phyloP scores from a whole-genome alignment of 345 rosid species.

The Eucalyptus melliodora region DNA sequence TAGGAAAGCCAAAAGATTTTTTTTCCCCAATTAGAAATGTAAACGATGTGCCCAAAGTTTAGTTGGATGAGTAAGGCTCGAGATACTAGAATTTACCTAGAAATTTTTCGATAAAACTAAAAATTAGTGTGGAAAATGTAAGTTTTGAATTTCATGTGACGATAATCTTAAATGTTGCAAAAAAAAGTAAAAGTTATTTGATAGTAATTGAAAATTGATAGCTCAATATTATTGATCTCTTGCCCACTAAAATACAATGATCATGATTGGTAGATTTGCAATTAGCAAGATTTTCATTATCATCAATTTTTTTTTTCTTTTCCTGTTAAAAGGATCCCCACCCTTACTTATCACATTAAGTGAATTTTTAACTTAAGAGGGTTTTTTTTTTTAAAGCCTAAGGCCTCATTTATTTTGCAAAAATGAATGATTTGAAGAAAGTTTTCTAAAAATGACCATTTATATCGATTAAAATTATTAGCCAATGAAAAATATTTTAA shows the following conservation, averaged over 20 bases:
- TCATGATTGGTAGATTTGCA: not conserved
- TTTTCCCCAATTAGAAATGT: not conserved
- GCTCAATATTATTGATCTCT: not conserved
- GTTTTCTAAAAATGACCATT: not conserved
- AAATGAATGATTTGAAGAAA: not conserved
- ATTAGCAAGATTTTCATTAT: not conserved
- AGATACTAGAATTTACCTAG: not conserved
- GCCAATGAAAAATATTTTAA: not conserved
- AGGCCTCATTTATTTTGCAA: not conserved
- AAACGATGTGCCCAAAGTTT: not conserved
- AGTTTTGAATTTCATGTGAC: not conserved
- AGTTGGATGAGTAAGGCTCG: not conserved
- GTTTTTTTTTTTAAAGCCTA: too few species aligned
- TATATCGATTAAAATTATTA: not conserved
- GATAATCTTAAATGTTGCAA: not conserved
- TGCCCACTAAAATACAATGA: not conserved
- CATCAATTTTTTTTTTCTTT: not conserved
- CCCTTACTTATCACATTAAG: not conserved
- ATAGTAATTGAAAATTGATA: not conserved
- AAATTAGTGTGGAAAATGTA: not conserved
- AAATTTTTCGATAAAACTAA: not conserved
- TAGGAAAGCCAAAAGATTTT: not conserved
- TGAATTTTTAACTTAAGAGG: too few species aligned
- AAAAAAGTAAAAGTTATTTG: not conserved
- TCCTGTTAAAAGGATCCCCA: not conserved